Evolutionary conservation across 225 moss, liverwort and hornwort genomes (phyloP).

Genomic region (Neckera pumila): DNA sequence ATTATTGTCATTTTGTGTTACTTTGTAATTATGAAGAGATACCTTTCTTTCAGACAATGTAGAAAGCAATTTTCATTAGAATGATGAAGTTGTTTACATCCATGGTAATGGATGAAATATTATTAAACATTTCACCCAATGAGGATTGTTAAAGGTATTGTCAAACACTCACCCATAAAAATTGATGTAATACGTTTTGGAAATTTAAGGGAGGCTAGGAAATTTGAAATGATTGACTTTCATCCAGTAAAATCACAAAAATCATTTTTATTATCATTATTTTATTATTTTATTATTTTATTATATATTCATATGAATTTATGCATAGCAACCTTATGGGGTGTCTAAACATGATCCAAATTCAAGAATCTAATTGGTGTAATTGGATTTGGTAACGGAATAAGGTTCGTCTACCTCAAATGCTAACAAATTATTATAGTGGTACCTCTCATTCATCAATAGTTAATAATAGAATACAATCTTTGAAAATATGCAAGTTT

Average conservation of each 20-base stretch:
- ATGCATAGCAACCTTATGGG: fast-evolving
- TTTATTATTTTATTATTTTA: no score
- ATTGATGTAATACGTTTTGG: background rate
- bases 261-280: no score
- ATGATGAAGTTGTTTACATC: background rate
- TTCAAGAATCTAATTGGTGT: background rate
- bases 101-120: no score
- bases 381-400: background rate
- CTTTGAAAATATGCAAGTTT: background rate
- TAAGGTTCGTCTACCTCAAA: no score
- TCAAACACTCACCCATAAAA: no score
- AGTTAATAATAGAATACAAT: background rate
- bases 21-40: no score
- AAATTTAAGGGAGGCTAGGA: background rate
- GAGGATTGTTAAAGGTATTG: background rate
- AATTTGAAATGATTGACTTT: no score
- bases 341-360: background rate
- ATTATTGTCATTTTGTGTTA: no score
- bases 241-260: background rate
- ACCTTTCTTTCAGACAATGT: background rate
- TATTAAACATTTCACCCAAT: background rate
- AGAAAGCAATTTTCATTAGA: background rate
- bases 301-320: no score
- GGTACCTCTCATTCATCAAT: background rate
- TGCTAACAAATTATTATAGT: background rate